Base-by-base conservation (phyloP, 768 basidiomycete species). In the Lyophyllum semitale region DNA sequence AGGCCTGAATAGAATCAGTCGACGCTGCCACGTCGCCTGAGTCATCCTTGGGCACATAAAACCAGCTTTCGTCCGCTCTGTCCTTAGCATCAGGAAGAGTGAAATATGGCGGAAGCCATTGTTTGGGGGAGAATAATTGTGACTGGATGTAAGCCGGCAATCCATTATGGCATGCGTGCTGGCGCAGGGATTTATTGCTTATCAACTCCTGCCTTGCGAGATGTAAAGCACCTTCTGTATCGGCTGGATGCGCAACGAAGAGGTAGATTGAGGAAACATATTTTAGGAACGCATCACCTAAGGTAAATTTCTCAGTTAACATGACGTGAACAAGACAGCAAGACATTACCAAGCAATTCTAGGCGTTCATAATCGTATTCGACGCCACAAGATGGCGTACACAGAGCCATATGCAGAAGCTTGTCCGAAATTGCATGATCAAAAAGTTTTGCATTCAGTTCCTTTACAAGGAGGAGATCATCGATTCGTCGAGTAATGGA, bases 211-310 rank as follows among this genome's bases (percentile, higher is more conserved):
- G 84, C 49, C 93, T 80, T 30, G 81, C 75, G 20, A 76, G 65
- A 62, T 93, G 91, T 50, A 95, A 67, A 11, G 78, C 77, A 4
- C 88, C 85, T 68, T 93, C 91, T 59, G 78, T 78, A 41, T 78
- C 74, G 9, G 76, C 72, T 5, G 91, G 88, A 61, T 85, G 78
- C 25, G 81, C 82, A 42, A 88, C 88, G 63, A 88, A 93, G 27
- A 88, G 78, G 66, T 89, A 89, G 54, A 87, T 75, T 11, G 91
- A 87, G 7, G 85, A 77, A 43, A 93, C 68, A 63, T 87, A 88
- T 69, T 95, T 95, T 58, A 95, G 73, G 67, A 90, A 91, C 22
- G 91, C 83, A 69, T 95, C 93, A 27, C 93, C 92, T 85, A 60
- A 26, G 25, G 38, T 41, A 57, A 22, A 25, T 40, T 22, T 12